These are phyloP conservation scores for Cryptosporidium sp. DNA, from an alignment of 169 alveolate species.

Conservation along the genomic window DNA sequence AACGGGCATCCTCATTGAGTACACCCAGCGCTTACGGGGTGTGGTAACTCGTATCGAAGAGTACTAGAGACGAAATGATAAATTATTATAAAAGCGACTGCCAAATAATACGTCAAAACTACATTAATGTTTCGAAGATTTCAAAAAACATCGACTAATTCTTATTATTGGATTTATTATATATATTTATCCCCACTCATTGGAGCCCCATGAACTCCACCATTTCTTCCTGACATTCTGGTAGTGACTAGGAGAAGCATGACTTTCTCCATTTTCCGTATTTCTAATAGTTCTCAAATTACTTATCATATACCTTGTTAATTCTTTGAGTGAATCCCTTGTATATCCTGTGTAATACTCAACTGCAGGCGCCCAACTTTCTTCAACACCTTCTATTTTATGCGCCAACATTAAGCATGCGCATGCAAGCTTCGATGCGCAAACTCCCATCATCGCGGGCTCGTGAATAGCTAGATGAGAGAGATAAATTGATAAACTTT, in stretches of 20 bases:
- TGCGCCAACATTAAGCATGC: constrained; percentile 75
- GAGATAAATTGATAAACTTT: constrained; percentile 58
- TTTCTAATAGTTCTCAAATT: constrained; percentile 71
- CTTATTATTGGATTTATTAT: not conserved
- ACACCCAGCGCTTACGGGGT: not conserved
- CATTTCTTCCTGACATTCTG: constrained; percentile 73
- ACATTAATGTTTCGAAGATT: constrained; percentile 7
- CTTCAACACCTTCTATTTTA: constrained; percentile 74
- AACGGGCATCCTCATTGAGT: too few species aligned
- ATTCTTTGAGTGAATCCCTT: constrained; percentile 60
- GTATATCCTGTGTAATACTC: constrained; percentile 71
- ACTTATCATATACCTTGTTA: constrained; percentile 75
- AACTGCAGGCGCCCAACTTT: constrained; percentile 73
- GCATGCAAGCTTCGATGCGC: constrained; percentile 70
- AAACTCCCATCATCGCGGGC: constrained; percentile 76
- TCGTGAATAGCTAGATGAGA: constrained; percentile 74
- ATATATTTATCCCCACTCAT: constrained; percentile 73
- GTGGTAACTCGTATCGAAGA: not conserved
- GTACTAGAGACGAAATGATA: not conserved
- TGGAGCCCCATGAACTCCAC: constrained; percentile 76
- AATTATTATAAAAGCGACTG: constrained; percentile 2
- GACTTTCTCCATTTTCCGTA: constrained; percentile 73
- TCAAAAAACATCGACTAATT: constrained; percentile 13
- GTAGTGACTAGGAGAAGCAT: constrained; percentile 75
- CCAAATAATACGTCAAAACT: not conserved